Percentiles rank a stretch among this genome's conserved stretches.
Conservation (phyloP, 805 yeast species). For the Candida taoyuanica region DNA sequence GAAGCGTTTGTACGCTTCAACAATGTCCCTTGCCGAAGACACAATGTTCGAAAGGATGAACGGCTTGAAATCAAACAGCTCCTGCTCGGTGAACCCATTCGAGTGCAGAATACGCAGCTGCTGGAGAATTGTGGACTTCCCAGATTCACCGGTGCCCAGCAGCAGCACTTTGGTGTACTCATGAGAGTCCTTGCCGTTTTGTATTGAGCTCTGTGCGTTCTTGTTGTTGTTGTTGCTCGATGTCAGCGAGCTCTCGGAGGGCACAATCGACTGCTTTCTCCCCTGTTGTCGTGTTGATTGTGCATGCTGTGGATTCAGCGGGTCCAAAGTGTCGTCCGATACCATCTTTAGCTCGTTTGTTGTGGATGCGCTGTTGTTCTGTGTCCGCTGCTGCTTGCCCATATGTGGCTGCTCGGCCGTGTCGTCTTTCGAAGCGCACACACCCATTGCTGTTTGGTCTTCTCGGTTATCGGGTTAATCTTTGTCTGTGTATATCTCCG, state of each 20-base stretch:
- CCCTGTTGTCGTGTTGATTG: background rate
- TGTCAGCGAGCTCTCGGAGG: constrained; percentile 20
- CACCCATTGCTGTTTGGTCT: background rate
- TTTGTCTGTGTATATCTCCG: no score
- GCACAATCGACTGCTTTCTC: constrained; percentile 22
- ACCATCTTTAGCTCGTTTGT: background rate
- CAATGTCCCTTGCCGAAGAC: constrained; percentile 69
- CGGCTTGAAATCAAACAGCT: constrained; percentile 67
- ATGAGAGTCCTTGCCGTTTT: constrained; percentile 28
- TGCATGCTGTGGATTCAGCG: background rate
- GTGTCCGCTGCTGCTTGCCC: background rate
- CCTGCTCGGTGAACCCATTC: constrained; percentile 45
- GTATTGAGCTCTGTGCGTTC: background rate
- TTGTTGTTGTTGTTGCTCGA: constrained; percentile 9
- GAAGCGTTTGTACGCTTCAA: constrained; percentile 59
- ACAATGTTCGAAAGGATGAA: constrained; percentile 73
- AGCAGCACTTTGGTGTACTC: constrained; percentile 67
- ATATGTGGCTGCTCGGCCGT: background rate
- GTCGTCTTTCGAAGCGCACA: constrained; percentile 17
- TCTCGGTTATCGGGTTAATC: no score
- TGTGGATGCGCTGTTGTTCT: background rate
- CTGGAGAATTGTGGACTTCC: constrained; percentile 43
- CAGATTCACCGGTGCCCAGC: constrained; percentile 73
- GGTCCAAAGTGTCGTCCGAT: background rate
- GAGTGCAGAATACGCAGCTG: constrained; percentile 39